Evolutionary conservation across 176 grass and related monocot genomes (phyloP).

Genomic region (Raddia guianensis): DNA sequence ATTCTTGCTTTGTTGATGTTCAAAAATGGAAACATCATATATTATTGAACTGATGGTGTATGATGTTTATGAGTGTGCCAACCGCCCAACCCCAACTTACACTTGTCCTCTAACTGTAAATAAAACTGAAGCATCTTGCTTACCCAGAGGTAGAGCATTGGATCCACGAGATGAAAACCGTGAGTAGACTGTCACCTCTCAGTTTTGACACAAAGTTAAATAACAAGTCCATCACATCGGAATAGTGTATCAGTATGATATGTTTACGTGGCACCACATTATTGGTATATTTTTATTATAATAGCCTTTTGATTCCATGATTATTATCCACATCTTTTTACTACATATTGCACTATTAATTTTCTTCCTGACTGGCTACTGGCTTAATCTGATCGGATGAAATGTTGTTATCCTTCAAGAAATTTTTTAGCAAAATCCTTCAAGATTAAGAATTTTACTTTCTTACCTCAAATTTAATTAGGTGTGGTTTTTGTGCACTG

Average conservation of each 20-base stretch:
- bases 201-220: background rate
- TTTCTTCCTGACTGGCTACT: background rate
- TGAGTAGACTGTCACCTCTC: background rate
- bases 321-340: background rate
- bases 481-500: background rate
- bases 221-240: background rate
- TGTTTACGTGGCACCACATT: background rate
- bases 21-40: too few relatives aligned
- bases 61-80: background rate
- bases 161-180: background rate
- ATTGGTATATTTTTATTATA: background rate
- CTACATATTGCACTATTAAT: constrained; percentile 3
- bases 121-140: background rate
- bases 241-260: background rate
- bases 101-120: background rate
- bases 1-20: too few relatives aligned
- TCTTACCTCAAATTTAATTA: background rate
- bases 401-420: background rate
- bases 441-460: background rate
- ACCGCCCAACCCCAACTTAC: background rate
- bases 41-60: background rate
- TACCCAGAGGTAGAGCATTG: background rate
- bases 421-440: background rate
- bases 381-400: background rate
- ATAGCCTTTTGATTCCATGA: background rate